Evolutionary conservation across 1,284 basidiomycete species (phyloP).

Genomic region (Erythrobasidium hasegawianum): DNA sequence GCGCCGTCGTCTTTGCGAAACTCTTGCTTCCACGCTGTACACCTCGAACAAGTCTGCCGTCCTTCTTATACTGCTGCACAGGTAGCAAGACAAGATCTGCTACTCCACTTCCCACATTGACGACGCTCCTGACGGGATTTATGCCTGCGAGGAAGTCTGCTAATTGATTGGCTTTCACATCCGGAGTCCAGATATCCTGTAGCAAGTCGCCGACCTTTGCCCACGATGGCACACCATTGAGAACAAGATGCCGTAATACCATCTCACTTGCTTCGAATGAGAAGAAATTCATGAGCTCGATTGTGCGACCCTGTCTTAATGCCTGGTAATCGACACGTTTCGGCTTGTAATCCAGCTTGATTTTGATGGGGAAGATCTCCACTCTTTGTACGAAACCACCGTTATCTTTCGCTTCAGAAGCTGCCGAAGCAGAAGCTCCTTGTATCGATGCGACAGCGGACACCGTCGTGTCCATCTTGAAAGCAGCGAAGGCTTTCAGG

Average conservation of each 20-base stretch:
- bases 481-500: slow-evolving; percentile 91
- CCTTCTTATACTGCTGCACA: slow-evolving; percentile 95
- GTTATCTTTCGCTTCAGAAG: background rate
- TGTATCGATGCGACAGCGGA: slow-evolving; percentile 40
- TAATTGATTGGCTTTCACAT: slow-evolving; percentile 96
- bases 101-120: slow-evolving; percentile 93
- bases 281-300: slow-evolving; percentile 99
- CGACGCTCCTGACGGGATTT: slow-evolving; percentile 86
- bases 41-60: slow-evolving; percentile 85
- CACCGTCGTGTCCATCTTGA: slow-evolving; percentile 60
- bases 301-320: slow-evolving; percentile 83
- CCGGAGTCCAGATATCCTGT: slow-evolving; percentile 97
- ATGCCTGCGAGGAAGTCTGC: slow-evolving; percentile 97
- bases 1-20: slow-evolving; percentile 87
- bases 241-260: slow-evolving; percentile 86
- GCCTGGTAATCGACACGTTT: slow-evolving; percentile 92
- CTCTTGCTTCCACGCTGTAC: slow-evolving; percentile 89
- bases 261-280: slow-evolving; percentile 98
- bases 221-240: slow-evolving; percentile 84
- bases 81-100: slow-evolving; percentile 93
- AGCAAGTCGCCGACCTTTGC: slow-evolving; percentile 79
- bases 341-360: slow-evolving; percentile 98
- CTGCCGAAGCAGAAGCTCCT: slow-evolving; percentile 50
- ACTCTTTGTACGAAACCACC: slow-evolving; percentile 53
- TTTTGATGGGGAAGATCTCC: slow-evolving; percentile 73